A percentile compares a stretch with the other conserved stretches of the same genome.
phyloP scores from a whole-genome alignment of 176 grass and related monocot species.

The Eleusine coracana region DNA sequence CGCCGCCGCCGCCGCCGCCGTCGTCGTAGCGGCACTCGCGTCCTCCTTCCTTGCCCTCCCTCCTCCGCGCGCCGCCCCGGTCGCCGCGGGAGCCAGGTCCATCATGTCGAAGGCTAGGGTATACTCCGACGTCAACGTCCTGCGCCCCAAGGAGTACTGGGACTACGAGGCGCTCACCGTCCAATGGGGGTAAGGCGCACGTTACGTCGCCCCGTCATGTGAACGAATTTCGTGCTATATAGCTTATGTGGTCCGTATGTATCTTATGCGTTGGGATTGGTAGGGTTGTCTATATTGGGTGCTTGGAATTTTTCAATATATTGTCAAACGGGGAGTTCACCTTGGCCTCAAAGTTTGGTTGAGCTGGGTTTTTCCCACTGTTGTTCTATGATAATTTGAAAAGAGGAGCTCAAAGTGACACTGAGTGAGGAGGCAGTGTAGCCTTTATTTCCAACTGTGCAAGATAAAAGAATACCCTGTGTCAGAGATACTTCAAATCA shows the following conservation, averaged over 20 bases:
- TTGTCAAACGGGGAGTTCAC: background rate
- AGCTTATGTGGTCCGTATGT: background rate
- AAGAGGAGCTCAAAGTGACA: background rate
- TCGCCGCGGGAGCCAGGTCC: constrained; percentile 31
- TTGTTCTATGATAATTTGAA: background rate
- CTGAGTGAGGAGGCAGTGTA: background rate
- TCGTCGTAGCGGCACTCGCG: constrained; percentile 48
- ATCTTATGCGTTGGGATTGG: background rate
- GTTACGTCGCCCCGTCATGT: background rate
- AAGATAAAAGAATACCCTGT: background rate
- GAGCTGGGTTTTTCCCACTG: background rate
- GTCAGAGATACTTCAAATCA: background rate
- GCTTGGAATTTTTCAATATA: background rate
- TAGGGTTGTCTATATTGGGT: background rate
- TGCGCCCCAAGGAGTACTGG: constrained; percentile 94
- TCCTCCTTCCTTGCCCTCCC: constrained; percentile 40
- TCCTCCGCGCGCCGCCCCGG: constrained; percentile 15
- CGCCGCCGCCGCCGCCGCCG: constrained; percentile 21
- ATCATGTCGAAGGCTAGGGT: constrained; percentile 76
- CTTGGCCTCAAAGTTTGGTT: background rate
- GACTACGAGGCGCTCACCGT: constrained; percentile 87
- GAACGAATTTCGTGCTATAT: background rate
- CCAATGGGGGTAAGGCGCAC: constrained; percentile 67
- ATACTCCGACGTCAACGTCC: constrained; percentile 76
- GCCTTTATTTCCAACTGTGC: background rate